Base-by-base conservation (phyloP, 1,284 basidiomycete genomes). In the Ustilago trichophora region DNA sequence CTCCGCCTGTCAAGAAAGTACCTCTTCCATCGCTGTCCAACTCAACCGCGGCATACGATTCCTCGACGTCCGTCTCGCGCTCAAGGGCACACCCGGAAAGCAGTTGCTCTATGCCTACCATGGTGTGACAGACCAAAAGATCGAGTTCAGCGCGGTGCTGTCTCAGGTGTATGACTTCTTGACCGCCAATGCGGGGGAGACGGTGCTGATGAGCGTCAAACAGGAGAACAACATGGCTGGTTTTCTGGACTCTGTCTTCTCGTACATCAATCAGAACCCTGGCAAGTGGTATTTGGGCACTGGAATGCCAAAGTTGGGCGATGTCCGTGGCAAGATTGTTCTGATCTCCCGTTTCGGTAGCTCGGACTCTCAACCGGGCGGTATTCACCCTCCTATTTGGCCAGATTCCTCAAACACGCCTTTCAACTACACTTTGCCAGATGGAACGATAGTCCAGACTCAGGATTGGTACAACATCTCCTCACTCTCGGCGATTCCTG, bases 401-500 rank as follows among this genome's bases (percentile, higher is more conserved):
- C 73, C 75, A 1, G 60, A 77, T 45, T 56, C 46, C 12, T 50
- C 44, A 0, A 21, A 46, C n/a, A n/a, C n/a, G 0, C 35, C 48
- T n/a, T 73, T 73, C 45, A 8, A 6, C 5, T 75, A 71, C 49
- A 35, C 29, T 1, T 27, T 76, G 0, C 69, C 72, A 0, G 44
- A 59, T 15, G n/a, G 29, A 2, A 33, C 43, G 2, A 46, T 4
- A 2, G 66, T 72, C 0, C n/a, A 16, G 19, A 72, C 72, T 4
- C 75, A 77, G 29, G 73, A 75, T 35, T 73, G 73, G 64, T 73
- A 73, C 57, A 53, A 71, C 34, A 72, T 75, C 22, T 40, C 44
- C 1, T 45, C 51, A 5, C 63, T 73, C 26, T 53, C 58, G 2
- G 25, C 36, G 3, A 53, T 76, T 3, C 47, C 58, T 0, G 33